Base-by-base conservation (phyloP, 768 basidiomycete genomes). In the Trametes villosa region DNA sequence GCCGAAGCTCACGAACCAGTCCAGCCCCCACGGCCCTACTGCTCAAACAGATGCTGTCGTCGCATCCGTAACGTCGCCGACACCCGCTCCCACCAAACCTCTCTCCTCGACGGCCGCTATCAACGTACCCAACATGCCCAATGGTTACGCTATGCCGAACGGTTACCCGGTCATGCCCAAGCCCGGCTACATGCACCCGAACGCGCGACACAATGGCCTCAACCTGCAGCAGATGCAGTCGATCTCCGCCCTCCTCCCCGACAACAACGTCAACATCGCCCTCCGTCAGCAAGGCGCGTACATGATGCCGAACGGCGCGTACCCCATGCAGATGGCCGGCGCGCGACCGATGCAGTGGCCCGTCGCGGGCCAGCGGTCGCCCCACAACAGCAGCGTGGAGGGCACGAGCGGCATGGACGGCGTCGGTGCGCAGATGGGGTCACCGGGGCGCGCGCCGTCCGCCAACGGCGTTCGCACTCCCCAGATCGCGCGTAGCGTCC, bases 161-260 rank as follows among this genome's bases (percentile, higher is more conserved):
- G 69, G 65, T n/a, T 76, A 82, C 66, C 82, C 86, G 53, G 68
- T 84, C 13, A 68, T 79, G 47, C 57, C 75, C 11, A 77, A 73
- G 49, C 65, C 73, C 7, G 68, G 71, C 52, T 72, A 72, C 73
- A 76, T 62, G 60, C 71, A 67, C 44, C 67, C 75, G 13, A 53
- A 65, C 58, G 68, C 74, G 51, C 78, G 76, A 46, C 73, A 74
- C 4, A 77, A 75, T 44, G 75, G 76, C 2, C 69, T 88, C 46
- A 83, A 77, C 33, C 59, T 75, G 20, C 87, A 88, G 60, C 86
- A 88, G 66, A 75, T 88, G 70, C 85, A 86, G 69, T 34, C 73
- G 75, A 49, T 72, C 70, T 24, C 74, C 72, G 53, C 73, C 75
- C 76, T 53, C 49, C 53, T 46, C 65, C 71, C 41, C 44, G 69